Percentiles rank a stretch among this genome's conserved stretches.
Evolutionary conservation across 768 basidiomycete genomes (phyloP).

Genomic region (Xerocomus spinulosus): DNA sequence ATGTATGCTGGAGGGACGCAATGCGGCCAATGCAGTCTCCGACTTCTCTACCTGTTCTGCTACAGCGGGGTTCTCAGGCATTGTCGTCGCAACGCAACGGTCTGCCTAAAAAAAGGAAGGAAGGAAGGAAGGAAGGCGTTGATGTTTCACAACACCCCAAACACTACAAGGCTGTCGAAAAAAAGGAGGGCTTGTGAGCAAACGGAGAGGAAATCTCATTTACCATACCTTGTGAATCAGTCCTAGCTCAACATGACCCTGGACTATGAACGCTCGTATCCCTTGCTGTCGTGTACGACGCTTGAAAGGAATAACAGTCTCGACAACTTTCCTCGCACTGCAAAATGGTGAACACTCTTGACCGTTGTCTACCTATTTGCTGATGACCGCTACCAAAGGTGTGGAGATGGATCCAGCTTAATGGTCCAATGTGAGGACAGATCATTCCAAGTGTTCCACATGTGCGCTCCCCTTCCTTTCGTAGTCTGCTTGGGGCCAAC

Average conservation of each 20-base stretch:
- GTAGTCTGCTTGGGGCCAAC: neutral
- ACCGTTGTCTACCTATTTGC: neutral
- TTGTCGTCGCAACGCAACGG: conserved; percentile 1
- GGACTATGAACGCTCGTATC: too few species aligned
- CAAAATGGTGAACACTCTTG: conserved; percentile 46
- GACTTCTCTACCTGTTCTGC: neutral
- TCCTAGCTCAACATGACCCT: too few species aligned
- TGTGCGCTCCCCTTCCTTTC: conserved; percentile 31
- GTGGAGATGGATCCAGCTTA: conserved; percentile 64
- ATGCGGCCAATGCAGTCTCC: conserved; percentile 18
- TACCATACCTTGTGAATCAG: too few species aligned
- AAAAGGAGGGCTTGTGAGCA: too few species aligned
- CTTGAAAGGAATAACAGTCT: conserved; percentile 24
- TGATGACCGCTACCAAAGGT: conserved; percentile 41
- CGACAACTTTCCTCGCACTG: conserved; percentile 50
- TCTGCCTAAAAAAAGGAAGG: too few species aligned
- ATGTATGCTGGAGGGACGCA: conserved; percentile 7
- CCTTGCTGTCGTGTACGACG: conserved; percentile 5
- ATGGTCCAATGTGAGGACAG: conserved; percentile 72
- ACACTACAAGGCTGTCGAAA: too few species aligned
- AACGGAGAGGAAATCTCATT: too few species aligned
- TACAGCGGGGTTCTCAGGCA: conserved; percentile 9
- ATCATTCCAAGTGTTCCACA: conserved; percentile 49
- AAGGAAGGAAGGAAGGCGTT: too few species aligned
- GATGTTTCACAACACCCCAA: too few species aligned